phyloP scores from a whole-genome alignment of 2,329 filamentous ascomycete genomes.

The Penicillium nordicum region DNA sequence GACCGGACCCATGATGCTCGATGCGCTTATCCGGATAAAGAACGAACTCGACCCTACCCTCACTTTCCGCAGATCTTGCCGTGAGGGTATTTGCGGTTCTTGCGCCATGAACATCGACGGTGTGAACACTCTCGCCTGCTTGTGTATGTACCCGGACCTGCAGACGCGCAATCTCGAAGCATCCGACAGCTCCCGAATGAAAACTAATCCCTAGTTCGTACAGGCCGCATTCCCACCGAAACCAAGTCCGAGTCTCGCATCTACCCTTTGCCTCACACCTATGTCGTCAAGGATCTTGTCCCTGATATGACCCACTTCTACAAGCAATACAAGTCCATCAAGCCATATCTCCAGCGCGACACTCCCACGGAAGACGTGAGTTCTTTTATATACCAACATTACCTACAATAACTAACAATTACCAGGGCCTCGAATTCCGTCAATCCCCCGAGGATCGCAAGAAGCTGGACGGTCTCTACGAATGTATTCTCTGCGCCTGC shows the following conservation, averaged over 20 bases:
- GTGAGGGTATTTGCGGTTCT: slow-evolving; percentile 97
- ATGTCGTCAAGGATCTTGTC: slow-evolving; percentile 98
- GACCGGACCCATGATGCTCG: slow-evolving; percentile 97
- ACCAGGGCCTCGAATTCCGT: slow-evolving; percentile 82
- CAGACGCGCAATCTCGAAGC: not conserved
- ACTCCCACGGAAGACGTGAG: slow-evolving; percentile 79
- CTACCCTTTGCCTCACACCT: slow-evolving; percentile 97
- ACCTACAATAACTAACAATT: not conserved
- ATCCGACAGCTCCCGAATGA: not conserved
- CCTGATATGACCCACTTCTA: slow-evolving; percentile 98
- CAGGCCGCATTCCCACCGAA: slow-evolving; percentile 91
- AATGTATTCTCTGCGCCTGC: slow-evolving; percentile 99
- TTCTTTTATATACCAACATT: slow-evolving; percentile 26
- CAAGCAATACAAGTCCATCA: slow-evolving; percentile 99
- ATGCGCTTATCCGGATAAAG: slow-evolving; percentile 97
- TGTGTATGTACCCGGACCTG: slow-evolving; percentile 66
- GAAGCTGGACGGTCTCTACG: slow-evolving; percentile 97
- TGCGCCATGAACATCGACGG: slow-evolving; percentile 99
- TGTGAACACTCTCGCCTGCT: slow-evolving; percentile 93
- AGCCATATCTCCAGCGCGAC: slow-evolving; percentile 93
- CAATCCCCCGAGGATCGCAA: slow-evolving; percentile 88
- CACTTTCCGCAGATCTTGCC: slow-evolving; percentile 91
- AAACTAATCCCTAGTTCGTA: slow-evolving; percentile 14
- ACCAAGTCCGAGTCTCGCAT: slow-evolving; percentile 79
- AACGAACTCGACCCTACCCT: slow-evolving; percentile 96